Evolutionary conservation across 257 asterid species (phyloP).

Genomic region (Verbena officinalis): DNA sequence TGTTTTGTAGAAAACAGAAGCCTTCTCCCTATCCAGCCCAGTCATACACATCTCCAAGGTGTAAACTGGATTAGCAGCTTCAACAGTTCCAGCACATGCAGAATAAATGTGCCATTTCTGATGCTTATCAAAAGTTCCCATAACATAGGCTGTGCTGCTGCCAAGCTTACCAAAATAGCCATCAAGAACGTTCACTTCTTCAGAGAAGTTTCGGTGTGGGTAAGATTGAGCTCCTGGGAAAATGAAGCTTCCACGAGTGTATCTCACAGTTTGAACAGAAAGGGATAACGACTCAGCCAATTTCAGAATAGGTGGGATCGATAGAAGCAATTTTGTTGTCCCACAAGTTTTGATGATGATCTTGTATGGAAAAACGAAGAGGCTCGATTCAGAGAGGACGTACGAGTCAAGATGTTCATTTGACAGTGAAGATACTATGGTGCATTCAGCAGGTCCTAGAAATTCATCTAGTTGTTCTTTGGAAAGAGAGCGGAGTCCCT

Average conservation of each 20-base stretch:
- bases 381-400: slow-evolving; percentile 91
- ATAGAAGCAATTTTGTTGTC: slow-evolving; percentile 67
- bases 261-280: slow-evolving; percentile 55
- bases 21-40: slow-evolving; percentile 67
- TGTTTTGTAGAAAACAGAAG: slow-evolving; percentile 66
- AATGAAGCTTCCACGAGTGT: slow-evolving; percentile 81
- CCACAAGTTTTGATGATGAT: slow-evolving; percentile 86
- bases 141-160: slow-evolving; percentile 66
- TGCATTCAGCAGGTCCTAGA: slow-evolving; percentile 81
- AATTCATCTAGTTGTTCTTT: slow-evolving; percentile 74
- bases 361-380: slow-evolving; percentile 71
- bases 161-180: slow-evolving; percentile 65
- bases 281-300: slow-evolving; percentile 56
- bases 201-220: slow-evolving; percentile 79
- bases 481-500: slow-evolving; percentile 67
- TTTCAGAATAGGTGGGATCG: slow-evolving; percentile 77
- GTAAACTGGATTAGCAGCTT: slow-evolving; percentile 48
- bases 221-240: slow-evolving; percentile 81
- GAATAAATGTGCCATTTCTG: slow-evolving; percentile 83
- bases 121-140: slow-evolving; percentile 50
- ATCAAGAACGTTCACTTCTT: slow-evolving; percentile 75
- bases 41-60: slow-evolving; percentile 91
- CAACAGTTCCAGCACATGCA: slow-evolving; percentile 51
- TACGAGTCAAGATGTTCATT: slow-evolving; percentile 69
- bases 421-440: slow-evolving; percentile 71